phyloP scores from a whole-genome alignment of 331 rosid genomes.

The Malus hybrid region DNA sequence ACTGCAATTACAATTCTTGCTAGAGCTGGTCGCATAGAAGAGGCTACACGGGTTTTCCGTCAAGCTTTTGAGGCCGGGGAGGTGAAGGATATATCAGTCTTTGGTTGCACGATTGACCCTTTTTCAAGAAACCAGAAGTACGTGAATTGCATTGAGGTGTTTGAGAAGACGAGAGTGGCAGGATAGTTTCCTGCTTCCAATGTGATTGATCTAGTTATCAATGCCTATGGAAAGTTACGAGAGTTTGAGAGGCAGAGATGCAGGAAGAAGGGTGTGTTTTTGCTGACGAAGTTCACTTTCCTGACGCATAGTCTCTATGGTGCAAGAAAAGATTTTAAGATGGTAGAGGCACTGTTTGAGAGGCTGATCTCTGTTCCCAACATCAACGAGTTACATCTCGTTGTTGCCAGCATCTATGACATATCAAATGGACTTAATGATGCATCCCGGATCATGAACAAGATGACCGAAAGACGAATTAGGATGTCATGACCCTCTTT shows the following conservation, averaged over 20 bases:
- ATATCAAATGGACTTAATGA: constrained; percentile 65
- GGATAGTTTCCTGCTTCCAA: constrained; percentile 80
- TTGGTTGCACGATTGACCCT: constrained; percentile 63
- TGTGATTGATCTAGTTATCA: constrained; percentile 74
- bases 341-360: constrained; percentile 59
- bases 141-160: constrained; percentile 61
- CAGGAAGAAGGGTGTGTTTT: constrained; percentile 73
- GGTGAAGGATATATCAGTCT: constrained; percentile 69
- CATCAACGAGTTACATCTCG: constrained; percentile 80
- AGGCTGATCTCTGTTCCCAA: constrained; percentile 64
- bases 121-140: constrained; percentile 65
- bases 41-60: constrained; percentile 91
- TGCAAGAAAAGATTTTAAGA: constrained; percentile 52
- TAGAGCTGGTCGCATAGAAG: constrained; percentile 75
- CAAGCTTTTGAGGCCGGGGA: constrained; percentile 75
- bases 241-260: constrained; percentile 82
- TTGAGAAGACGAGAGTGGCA: constrained; percentile 72
- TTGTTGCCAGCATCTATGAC: constrained; percentile 71
- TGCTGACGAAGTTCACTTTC: constrained; percentile 73
- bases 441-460: constrained; percentile 66
- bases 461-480: constrained; percentile 35
- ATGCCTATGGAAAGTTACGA: constrained; percentile 80
- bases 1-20: constrained; percentile 74
- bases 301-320: constrained; percentile 80
- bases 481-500: constrained; percentile 27